Conservation (phyloP, 305 asterid species). For the Fraxinus velutina region DNA sequence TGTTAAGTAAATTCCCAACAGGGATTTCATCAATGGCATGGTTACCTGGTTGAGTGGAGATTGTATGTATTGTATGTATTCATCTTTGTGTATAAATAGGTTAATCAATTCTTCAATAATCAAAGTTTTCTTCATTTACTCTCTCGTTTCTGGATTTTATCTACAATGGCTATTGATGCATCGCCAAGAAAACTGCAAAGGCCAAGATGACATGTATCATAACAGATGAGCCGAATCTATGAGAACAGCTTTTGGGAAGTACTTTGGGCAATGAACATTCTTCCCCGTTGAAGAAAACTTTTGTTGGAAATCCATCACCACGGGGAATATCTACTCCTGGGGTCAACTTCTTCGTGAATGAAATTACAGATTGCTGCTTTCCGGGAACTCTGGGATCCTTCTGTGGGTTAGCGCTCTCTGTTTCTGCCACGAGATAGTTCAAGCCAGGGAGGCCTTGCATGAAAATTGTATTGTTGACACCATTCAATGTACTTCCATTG, state of each 20-base stretch:
- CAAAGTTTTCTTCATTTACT: no score
- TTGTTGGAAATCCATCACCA: conserved; percentile 85
- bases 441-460: conserved; percentile 75
- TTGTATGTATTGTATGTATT: no score
- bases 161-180: conserved; percentile 39
- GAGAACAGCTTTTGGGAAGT: conserved; percentile 48
- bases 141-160: no score
- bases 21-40: no score
- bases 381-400: conserved; percentile 71
- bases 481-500: conserved; percentile 55
- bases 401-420: conserved; percentile 45
- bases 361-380: conserved; percentile 83
- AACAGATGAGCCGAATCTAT: conserved; percentile 32
- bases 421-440: conserved; percentile 75
- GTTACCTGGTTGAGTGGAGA: no score
- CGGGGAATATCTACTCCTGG: conserved; percentile 53
- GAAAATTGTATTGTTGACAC: conserved; percentile 59
- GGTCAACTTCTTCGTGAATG: conserved; percentile 68
- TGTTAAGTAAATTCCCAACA: no score
- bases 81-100: no score
- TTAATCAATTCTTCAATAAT: no score
- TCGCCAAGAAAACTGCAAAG: conserved; percentile 27
- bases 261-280: conserved; percentile 69
- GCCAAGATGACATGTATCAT: conserved; percentile 23
- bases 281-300: conserved; percentile 88